phyloP scores from a whole-genome alignment of 202 grass and related monocot species.

The Dendrocalamus latiflorus region DNA sequence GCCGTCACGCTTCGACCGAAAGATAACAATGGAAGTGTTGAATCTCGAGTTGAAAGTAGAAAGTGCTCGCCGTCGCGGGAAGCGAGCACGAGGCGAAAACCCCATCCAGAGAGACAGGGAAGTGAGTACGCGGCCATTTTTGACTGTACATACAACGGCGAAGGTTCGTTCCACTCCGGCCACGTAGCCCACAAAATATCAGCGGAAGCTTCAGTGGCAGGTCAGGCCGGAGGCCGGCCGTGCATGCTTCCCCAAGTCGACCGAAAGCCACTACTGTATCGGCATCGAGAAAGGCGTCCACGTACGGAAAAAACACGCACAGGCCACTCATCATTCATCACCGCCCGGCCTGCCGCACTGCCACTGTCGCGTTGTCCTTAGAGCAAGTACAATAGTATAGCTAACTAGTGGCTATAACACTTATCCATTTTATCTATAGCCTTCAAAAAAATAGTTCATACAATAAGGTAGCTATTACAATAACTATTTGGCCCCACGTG shows the following conservation, averaged over 20 bases:
- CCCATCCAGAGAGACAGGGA: too few species aligned
- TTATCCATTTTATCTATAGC: too few species aligned
- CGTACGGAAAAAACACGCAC: neutral
- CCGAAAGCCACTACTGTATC: constrained; percentile 6
- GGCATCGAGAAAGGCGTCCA: neutral
- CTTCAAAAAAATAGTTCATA: too few species aligned
- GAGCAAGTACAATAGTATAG: too few species aligned
- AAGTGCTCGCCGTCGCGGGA: too few species aligned
- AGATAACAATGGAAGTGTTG: too few species aligned
- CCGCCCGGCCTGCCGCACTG: neutral
- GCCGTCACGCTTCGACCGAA: too few species aligned
- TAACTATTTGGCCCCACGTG: too few species aligned
- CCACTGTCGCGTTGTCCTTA: neutral
- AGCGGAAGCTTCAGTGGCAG: neutral
- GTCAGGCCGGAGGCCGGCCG: neutral
- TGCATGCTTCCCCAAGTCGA: neutral
- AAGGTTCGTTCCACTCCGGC: neutral
- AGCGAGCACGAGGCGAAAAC: too few species aligned
- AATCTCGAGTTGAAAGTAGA: too few species aligned
- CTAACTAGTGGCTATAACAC: too few species aligned
- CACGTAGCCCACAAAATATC: neutral
- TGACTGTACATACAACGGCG: neutral
- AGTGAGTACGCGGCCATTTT: neutral
- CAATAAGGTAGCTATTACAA: too few species aligned
- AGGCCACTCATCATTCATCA: neutral